Evolutionary conservation across 371 early-diverging fungal genomes (phyloP), one percentile per base, ranked within the genome.

Genomic region (Thermomucor indicae-seudaticae): DNA sequence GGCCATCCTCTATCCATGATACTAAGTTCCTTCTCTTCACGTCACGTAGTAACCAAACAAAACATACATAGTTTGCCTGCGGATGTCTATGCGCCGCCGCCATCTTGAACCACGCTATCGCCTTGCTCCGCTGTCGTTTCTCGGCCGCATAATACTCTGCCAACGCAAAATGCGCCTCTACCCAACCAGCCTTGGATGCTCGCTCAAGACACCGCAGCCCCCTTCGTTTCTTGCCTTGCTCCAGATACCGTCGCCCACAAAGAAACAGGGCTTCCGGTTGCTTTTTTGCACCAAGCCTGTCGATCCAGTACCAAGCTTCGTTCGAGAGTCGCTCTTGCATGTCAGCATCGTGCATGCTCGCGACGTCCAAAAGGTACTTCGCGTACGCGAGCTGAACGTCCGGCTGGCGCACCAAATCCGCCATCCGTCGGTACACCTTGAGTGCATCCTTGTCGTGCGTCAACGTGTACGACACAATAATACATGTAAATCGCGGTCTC

Each of bases 221-320:
- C 19, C 47, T 53, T 1, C 16, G 39, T 8, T 10, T 22, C 28
- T 54, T 27, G 6, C 12, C n/a, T 0, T 14, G n/a, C 28, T 35
- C 49, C 4, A 69, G 72, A 50, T 82, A 73, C 88, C 86, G 88
- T 6, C 66, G 65, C 19, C 85, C 91, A 14, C 80, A 68, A 42
- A 87, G 80, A 54, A 70, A 88, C 43, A 80, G 68, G 0, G 90
- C 89, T 60, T 90, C 90, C 0, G 85, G 67, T 29, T 83, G 79
- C 34, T 78, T 75, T 5, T 28, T 28, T 57, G 79, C 80, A 29
- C 85, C 85, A 19, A 89, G 62, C 29, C 77, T 65, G 44, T 81
- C 77, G 45, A 89, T 76, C 90, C 89, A 90, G 59, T 85, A 90
- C 8, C 77, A 69, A 0, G 83, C 88, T 57, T 90, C 90, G 12